phyloP scores from a whole-genome alignment of 345 rosid genomes.

The Psidium friedrichsthalianum region DNA sequence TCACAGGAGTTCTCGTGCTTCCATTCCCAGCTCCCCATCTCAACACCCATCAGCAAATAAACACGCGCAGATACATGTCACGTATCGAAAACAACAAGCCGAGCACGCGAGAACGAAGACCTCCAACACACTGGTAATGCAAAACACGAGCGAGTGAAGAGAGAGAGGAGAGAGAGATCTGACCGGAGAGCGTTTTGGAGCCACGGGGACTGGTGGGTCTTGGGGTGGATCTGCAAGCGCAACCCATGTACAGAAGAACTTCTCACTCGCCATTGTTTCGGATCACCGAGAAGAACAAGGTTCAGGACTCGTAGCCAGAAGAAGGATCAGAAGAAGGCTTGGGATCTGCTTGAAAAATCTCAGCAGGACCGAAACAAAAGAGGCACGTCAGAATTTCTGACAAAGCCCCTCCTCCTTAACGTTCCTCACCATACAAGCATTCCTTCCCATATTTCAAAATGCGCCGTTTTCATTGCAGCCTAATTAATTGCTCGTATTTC shows the following conservation, averaged over 20 bases:
- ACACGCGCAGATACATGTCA: background rate
- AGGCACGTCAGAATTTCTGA: background rate
- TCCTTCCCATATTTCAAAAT: background rate
- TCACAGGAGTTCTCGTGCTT: background rate
- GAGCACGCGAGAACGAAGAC: background rate
- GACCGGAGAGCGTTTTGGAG: slow-evolving; percentile 30
- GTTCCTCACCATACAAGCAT: background rate
- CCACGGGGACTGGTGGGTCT: slow-evolving; percentile 16
- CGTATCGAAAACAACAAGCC: background rate
- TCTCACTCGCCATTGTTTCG: background rate
- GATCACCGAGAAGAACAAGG: background rate
- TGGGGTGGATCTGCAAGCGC: background rate
- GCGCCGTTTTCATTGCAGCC: background rate
- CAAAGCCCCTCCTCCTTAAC: background rate
- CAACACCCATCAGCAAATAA: background rate
- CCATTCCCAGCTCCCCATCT: background rate
- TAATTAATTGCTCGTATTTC: background rate
- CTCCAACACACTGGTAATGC: background rate
- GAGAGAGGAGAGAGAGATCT: background rate
- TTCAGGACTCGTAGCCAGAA: background rate
- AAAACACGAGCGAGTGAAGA: background rate
- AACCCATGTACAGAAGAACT: background rate
- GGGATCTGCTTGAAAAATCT: background rate
- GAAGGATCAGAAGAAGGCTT: background rate
- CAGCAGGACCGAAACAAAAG: background rate